These are phyloP conservation scores for Platanthera guangdongensis DNA, from an alignment of 106 monocot species.

Conservation along the genomic window DNA sequence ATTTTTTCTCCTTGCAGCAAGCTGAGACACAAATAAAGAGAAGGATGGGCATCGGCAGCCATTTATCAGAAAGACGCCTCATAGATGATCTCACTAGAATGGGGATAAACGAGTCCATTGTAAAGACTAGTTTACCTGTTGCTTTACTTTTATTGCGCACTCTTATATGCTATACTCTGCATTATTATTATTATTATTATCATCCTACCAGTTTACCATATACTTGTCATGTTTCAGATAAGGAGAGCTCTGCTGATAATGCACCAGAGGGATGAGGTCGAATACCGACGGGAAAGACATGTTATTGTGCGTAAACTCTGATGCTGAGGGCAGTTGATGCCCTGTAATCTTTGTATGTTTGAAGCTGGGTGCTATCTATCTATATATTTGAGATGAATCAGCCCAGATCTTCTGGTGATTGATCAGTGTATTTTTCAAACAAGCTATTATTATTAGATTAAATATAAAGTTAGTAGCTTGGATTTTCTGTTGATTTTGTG, in stretches of 20 bases:
- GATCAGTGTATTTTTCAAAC: too few relatives aligned
- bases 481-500: too few relatives aligned
- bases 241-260: slow-evolving; percentile 94
- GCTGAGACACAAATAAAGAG: slow-evolving; percentile 87
- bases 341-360: too few relatives aligned
- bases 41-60: slow-evolving; percentile 96
- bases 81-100: slow-evolving; percentile 83
- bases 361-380: too few relatives aligned
- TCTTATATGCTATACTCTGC: neutral
- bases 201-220: neutral
- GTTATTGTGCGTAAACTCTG: slow-evolving; percentile 89
- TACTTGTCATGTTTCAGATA: slow-evolving; percentile 32
- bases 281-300: slow-evolving; percentile 86
- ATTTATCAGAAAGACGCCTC: slow-evolving; percentile 79
- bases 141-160: too few relatives aligned
- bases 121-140: slow-evolving; percentile 23
- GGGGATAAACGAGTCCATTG: slow-evolving; percentile 96
- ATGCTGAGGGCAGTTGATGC: neutral
- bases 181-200: neutral
- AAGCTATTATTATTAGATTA: too few relatives aligned
- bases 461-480: too few relatives aligned
- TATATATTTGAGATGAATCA: too few relatives aligned
- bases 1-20: slow-evolving; percentile 42
- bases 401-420: too few relatives aligned
- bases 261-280: slow-evolving; percentile 93